Percentiles rank a stretch among this genome's conserved stretches.
Conservation (phyloP, 1,139 yeast species). For the Dujonia santamariae region DNA sequence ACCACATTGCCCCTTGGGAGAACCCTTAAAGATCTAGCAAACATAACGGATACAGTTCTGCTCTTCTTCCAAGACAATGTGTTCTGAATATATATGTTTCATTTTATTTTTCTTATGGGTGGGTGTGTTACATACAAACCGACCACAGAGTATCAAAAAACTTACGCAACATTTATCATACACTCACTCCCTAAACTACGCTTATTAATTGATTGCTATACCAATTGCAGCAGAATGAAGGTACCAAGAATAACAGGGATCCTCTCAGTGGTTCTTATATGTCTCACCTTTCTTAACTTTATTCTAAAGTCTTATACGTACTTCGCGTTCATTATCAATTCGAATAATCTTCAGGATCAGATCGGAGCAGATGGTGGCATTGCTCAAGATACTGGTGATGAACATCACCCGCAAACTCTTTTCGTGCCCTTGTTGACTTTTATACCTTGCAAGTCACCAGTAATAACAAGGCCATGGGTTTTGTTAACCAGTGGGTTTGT, state of each 20-base stretch:
- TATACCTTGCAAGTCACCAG: conserved; percentile 38
- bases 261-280: conserved; percentile 29
- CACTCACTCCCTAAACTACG: too few species aligned
- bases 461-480: conserved; percentile 38
- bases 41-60: too few species aligned
- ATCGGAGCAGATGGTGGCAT: conserved; percentile 20
- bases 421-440: conserved; percentile 40
- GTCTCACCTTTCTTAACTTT: conserved; percentile 27
- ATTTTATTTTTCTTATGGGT: too few species aligned
- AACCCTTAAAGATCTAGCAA: too few species aligned
- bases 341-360: too few species aligned
- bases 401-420: conserved; percentile 41
- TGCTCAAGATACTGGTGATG: conserved; percentile 34
- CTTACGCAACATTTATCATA: too few species aligned
- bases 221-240: conserved; percentile 21
- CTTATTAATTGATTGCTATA: conserved; percentile 29
- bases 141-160: too few species aligned
- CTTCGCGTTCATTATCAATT: conserved; percentile 29
- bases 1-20: too few species aligned
- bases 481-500: conserved; percentile 32
- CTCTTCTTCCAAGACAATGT: too few species aligned
- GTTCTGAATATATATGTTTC: too few species aligned
- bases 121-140: too few species aligned
- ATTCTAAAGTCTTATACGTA: conserved; percentile 30
- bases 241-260: conserved; percentile 37